Conservation (phyloP, 2,329 filamentous ascomycete genomes). For the Trichophaea hybrida region DNA sequence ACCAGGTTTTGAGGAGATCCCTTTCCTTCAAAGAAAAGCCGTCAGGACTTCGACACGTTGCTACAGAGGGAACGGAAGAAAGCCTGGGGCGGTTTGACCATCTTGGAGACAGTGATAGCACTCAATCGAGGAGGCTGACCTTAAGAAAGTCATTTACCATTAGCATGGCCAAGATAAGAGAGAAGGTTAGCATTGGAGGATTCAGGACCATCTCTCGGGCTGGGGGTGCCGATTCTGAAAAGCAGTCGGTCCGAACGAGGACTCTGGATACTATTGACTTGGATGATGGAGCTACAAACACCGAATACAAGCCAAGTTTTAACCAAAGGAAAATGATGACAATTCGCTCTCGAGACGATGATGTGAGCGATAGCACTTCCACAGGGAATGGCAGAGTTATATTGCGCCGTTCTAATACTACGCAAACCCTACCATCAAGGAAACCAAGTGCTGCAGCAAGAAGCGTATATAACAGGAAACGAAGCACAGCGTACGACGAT, state of each 20-base stretch:
- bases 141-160: conserved; percentile 19
- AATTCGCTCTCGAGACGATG: not conserved
- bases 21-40: not conserved
- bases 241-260: not conserved
- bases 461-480: not conserved
- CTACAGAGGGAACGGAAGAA: not conserved
- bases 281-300: not conserved
- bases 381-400: not conserved
- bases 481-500: conserved; percentile 20
- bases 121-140: conserved; percentile 15
- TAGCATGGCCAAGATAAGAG: conserved; percentile 19
- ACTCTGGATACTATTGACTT: not conserved
- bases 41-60: not conserved
- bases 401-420: not conserved
- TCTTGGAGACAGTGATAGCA: conserved; percentile 3
- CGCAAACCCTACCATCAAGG: not conserved
- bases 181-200: conserved; percentile 15
- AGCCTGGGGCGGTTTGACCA: conserved; percentile 2
- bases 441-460: not conserved
- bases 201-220: conserved; percentile 2
- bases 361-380: not conserved
- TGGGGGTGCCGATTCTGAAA: not conserved
- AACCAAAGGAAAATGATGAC: not conserved
- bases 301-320: not conserved
- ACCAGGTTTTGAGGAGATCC: not conserved